Evolutionary conservation across 768 basidiomycete genomes (phyloP), one percentile per base, ranked within the genome.

Genomic region (Clathrus columnatus): DNA sequence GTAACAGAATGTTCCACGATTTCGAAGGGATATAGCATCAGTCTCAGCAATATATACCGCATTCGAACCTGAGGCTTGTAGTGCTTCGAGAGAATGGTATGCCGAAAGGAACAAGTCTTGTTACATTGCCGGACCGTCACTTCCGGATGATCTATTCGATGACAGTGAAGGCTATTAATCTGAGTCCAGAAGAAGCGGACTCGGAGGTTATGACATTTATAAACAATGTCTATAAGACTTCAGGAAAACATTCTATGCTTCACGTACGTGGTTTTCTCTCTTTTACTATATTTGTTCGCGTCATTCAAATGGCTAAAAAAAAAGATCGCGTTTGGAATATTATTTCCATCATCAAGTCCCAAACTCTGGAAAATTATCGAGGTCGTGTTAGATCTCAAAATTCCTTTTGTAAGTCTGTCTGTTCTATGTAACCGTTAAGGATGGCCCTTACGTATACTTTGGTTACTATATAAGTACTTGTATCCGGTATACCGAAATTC

Each of bases 301-400:
- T 32, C 30, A 32, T n/a, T n/a, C n/a, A 7, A 16, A 16, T 16
- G 24, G 7, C 7, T n/a, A 46, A 20, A 7, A n/a, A 4, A 10
- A n/a, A n/a, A 66, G 65, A 60, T 64, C 47, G 61, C 65, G 3
- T 63, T 66, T 41, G 65, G 65, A 6, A 59, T 60, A 4, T 23
- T 62, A 0, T 60, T 59, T 30, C 63, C 62, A 60, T 53, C 61
- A 18, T 42, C 48, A 4, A 51, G 57, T 7, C 56, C 61, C 8
- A 58, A 61, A 17, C 17, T 63, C 2, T 63, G 58, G 51, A 30
- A 57, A 1, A 56, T 64, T 42, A 32, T 66, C 1, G 60, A 61
- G 41, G 60, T 63, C 14, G 41, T 64, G 26, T 59, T 64, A 29
- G 62, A 64, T 11, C 41, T 32, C 45, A 54, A 59, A 5, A 58